Evolutionary conservation across 208 protist species (phyloP), one percentile per base, ranked within the genome.

Genomic region (Trypanosoma vivax): DNA sequence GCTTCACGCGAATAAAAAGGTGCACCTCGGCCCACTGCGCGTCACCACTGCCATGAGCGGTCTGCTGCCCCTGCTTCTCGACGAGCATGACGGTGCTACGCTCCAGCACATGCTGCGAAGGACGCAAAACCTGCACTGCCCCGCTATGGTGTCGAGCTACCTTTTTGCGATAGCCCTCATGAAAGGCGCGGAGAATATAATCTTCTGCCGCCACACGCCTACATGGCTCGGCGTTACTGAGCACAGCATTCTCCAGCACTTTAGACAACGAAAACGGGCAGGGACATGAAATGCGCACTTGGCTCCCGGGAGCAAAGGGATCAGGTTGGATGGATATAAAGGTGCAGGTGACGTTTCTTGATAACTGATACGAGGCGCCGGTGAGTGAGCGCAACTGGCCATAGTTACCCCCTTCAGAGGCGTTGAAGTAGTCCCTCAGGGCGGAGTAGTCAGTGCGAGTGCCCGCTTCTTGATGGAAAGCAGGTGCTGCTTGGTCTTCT

Each of bases 21-120:
- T 82, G 49, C 39, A 90, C 51, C 48, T 57, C 59, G 3, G 45
- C 65, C n/a, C 25, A n/a, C 27, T n/a, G n/a, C n/a, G n/a, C n/a
- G n/a, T 18, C 23, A 6, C 60, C 24, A 14, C 25, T 41, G 0
- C 9, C 18, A 0, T 31, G 6, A 5, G 24, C 24, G 5, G 5
- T 49, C 33, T 21, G n/a, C 39, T 30, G 50, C 34, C 14, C 24
- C 13, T 18, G 37, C 21, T 23, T 45, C 33, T 52, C 45, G 10
- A 53, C 27, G 2, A 96, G 34, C 10, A 53, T 53, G 28, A 96
- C 83, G 3, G 87, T 75, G 33, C 83, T 94, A 13, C 93, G 79
- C 21, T 87, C 68, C 5, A 97, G 57, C 0, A 96, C 83, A 53
- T 97, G 87, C 46, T 93, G 92, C 7, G 78, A 84, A 5, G 79